Conservation (phyloP, 116 monocot species). For the Iris pallida region DNA sequence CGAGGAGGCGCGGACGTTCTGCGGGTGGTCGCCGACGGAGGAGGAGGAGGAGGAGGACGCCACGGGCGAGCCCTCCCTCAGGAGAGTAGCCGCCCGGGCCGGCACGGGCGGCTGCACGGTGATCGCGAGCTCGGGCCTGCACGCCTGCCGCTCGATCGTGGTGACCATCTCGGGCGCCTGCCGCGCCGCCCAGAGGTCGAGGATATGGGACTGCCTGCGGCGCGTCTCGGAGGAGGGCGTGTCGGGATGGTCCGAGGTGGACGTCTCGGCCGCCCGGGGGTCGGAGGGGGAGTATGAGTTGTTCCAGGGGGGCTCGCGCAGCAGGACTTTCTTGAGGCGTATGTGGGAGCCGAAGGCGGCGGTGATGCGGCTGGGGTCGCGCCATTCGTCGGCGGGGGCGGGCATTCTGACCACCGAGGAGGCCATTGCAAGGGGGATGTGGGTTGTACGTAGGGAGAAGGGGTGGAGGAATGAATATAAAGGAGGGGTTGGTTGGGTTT, state of each 20-base stretch:
- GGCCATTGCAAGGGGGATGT: constrained; percentile 12
- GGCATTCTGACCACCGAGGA: constrained; percentile 41
- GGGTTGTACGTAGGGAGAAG: background rate
- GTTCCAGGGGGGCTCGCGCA: no score
- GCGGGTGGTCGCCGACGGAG: background rate
- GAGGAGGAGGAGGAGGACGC: background rate
- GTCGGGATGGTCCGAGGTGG: background rate
- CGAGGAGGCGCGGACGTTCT: constrained; percentile 46
- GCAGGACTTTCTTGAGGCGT: constrained; percentile 18
- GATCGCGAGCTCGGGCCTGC: background rate
- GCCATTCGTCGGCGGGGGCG: constrained; percentile 29
- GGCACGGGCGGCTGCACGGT: background rate
- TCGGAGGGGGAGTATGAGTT: no score
- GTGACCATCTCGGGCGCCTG: constrained; percentile 38
- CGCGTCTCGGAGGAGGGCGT: background rate
- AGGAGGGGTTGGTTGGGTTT: background rate
- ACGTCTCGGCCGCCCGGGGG: background rate
- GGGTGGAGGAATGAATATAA: background rate
- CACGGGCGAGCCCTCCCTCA: background rate
- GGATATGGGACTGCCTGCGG: constrained; percentile 17
- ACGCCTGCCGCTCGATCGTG: background rate
- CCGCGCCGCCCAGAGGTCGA: constrained; percentile 56
- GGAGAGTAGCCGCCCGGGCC: background rate
- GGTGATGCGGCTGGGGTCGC: constrained; percentile 12
- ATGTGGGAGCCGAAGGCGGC: background rate